Evolutionary conservation across 371 early-diverging fungal species (phyloP), one percentile per base, ranked within the genome.

Genomic region (Mortierella sp.): DNA sequence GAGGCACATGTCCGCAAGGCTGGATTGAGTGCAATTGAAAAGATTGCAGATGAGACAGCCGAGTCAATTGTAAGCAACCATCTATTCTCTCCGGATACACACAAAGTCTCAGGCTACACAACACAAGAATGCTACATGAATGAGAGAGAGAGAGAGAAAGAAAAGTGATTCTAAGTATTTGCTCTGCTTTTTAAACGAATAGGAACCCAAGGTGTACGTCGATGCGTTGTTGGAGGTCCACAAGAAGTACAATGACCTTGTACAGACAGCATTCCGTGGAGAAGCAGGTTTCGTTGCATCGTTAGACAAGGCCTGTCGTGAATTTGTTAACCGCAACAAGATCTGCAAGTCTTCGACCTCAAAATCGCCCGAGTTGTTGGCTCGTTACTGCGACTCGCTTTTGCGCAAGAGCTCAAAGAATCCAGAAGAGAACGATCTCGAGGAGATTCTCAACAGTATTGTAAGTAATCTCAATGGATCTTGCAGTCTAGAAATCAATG

Each of bases 251-350:
- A 84, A 90, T 46, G 88, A 88, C 28, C 82, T 96, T 28, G 91
- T 95, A 6, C 85, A 86, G 65, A 82, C 84, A 1, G 91, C 96
- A 4, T 96, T 96, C 81, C 82, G 86, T 67, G 90, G 90, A 19
- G 96, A 98, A 57, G 86, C 96, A n/a, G 96, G 95, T 0, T 95
- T 97, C 81, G 93, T 92, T 28, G 95, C 92, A 52, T 90, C 96
- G n/a, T 82, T 97, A 48, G 97, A 97, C 82, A 93, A 92, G 68
- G 97, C 96, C 0, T 96, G 96, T 81, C 88, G 93, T 64, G 97
- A 96, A 76, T 98, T 93, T 81, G 91, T 97, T 45, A 98, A 98
- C 79, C 86, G 91, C 19, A 97, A 98, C 83, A 84, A 85, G 46
- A 89, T 96, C 11, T 95, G 95, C 84, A 89, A 88, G 57, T 77